Conservation (phyloP, 495 filamentous ascomycete genomes). For the Coniosporium apollinis region DNA sequence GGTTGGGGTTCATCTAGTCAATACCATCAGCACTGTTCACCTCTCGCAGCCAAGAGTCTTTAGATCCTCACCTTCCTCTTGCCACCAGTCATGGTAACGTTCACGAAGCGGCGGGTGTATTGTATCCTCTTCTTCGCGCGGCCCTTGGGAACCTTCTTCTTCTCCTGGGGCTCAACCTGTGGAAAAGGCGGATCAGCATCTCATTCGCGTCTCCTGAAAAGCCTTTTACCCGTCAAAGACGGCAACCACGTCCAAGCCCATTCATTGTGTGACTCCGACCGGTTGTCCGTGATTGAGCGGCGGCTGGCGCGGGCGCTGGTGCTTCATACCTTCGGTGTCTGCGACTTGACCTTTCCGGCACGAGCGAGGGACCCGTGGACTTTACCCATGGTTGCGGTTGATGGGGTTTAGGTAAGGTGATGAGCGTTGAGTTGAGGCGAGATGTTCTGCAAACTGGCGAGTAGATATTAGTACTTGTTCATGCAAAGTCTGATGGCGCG, state of each 20-base stretch:
- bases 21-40: slow-evolving; percentile 1
- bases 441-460: no score
- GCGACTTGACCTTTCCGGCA: slow-evolving; percentile 92
- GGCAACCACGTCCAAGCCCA: no score
- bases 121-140: slow-evolving; percentile 94
- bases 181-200: slow-evolving; percentile 2
- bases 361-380: slow-evolving; percentile 87
- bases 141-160: slow-evolving; percentile 90
- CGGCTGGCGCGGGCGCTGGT: no score
- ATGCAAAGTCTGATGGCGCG: slow-evolving; percentile 1
- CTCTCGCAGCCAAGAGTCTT: neutral
- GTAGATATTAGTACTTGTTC: no score
- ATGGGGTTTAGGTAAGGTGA: slow-evolving; percentile 3
- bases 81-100: slow-evolving; percentile 95
- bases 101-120: slow-evolving; percentile 98
- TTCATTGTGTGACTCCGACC: no score
- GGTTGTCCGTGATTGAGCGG: no score
- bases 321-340: slow-evolving; percentile 63
- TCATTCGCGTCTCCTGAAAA: neutral
- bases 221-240: no score
- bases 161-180: slow-evolving; percentile 79
- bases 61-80: slow-evolving; percentile 85
- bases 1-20: slow-evolving; percentile 45
- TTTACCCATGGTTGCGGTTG: slow-evolving; percentile 64
- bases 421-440: slow-evolving; percentile 23